Conservation (phyloP, 2,329 filamentous ascomycete species). For the Colletotrichum tabaci region DNA sequence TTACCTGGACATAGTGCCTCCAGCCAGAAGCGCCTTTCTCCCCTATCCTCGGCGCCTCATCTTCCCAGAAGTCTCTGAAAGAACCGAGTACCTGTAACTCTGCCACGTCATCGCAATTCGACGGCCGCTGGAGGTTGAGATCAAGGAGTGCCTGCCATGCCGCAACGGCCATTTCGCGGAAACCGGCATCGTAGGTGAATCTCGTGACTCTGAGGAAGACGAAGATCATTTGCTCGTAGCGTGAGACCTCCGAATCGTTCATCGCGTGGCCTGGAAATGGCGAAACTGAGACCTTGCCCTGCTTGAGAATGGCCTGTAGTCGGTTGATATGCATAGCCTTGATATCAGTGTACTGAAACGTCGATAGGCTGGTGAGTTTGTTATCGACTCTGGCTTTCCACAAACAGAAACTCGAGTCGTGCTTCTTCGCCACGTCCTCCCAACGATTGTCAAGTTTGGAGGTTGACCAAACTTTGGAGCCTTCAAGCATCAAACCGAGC, state of each 20-base stretch:
- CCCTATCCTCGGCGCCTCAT: conserved; percentile 83
- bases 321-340: conserved; percentile 73
- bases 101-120: conserved; percentile 43
- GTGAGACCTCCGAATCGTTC: neutral
- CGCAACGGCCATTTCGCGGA: conserved; percentile 81
- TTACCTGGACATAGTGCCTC: conserved; percentile 64
- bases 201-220: conserved; percentile 81
- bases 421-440: conserved; percentile 63
- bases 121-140: conserved; percentile 74
- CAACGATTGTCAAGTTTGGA: conserved; percentile 39
- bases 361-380: conserved; percentile 76
- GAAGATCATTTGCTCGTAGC: conserved; percentile 71
- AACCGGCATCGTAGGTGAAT: conserved; percentile 84
- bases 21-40: conserved; percentile 82
- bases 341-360: conserved; percentile 78
- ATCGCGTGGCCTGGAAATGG: conserved; percentile 25
- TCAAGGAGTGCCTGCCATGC: conserved; percentile 90
- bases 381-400: conserved; percentile 84
- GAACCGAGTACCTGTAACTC: conserved; percentile 47
- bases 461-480: conserved; percentile 77
- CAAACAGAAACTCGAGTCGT: conserved; percentile 72
- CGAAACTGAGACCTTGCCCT: conserved; percentile 26
- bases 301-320: conserved; percentile 43
- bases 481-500: conserved; percentile 80
- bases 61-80: conserved; percentile 89